Evolutionary conservation across 129 eudicot species (phyloP).

Genomic region (carrot (Daucus carota)): DNA sequence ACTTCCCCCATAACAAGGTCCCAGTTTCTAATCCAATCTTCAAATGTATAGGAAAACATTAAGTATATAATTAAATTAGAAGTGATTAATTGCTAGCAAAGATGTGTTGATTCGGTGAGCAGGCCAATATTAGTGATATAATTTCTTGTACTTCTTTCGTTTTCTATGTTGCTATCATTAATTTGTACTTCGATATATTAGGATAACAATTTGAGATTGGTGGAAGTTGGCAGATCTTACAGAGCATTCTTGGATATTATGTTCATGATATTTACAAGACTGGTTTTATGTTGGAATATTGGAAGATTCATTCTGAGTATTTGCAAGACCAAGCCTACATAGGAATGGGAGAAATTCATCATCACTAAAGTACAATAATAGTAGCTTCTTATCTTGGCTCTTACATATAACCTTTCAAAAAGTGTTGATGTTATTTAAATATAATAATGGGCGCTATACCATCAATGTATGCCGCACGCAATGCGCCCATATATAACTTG

Average conservation of each 20-base stretch:
- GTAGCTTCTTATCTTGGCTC: neutral
- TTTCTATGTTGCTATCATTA: no score
- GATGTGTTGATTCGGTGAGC: neutral
- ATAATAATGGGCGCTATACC: neutral
- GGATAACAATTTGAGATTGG: neutral
- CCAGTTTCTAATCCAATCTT: neutral
- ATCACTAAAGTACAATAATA: neutral
- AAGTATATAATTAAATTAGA: no score
- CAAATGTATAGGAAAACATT: neutral
- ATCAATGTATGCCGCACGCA: neutral
- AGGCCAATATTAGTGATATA: no score
- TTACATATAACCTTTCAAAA: neutral
- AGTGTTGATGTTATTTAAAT: neutral
- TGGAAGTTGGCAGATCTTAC: neutral
- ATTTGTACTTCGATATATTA: neutral
- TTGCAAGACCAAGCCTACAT: neutral
- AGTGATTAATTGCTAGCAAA: neutral
- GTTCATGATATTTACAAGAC: neutral
- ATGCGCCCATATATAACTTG: neutral
- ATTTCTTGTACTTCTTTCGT: neutral
- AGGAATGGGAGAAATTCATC: neutral
- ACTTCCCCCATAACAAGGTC: neutral
- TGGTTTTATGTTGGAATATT: neutral
- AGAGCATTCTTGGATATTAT: neutral
- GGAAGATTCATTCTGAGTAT: neutral